Percentiles rank a stretch among this genome's conserved stretches.
phyloP scores from a whole-genome alignment of 805 yeast genomes.

The Starmerella scarabaei region DNA sequence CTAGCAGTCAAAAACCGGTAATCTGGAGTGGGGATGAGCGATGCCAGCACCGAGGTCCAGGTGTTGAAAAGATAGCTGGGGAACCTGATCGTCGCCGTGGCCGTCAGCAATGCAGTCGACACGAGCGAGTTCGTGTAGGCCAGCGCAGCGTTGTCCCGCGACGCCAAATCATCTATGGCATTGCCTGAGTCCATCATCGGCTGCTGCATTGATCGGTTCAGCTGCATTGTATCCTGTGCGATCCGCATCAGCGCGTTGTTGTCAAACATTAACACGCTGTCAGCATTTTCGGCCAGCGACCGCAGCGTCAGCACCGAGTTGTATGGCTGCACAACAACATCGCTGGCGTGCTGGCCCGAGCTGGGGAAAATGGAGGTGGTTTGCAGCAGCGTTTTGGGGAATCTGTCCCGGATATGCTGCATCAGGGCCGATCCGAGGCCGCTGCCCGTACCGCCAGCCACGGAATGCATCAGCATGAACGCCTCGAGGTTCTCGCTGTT shows the following conservation, averaged over 20 bases:
- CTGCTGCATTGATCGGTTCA: slow-evolving; percentile 54
- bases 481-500: slow-evolving; percentile 81
- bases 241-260: slow-evolving; percentile 69
- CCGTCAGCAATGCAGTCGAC: slow-evolving; percentile 67
- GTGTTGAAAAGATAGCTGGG: slow-evolving; percentile 89
- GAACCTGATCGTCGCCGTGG: slow-evolving; percentile 77
- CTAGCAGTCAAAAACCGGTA: slow-evolving; percentile 63
- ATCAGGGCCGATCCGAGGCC: slow-evolving; percentile 80
- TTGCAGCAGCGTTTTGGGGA: slow-evolving; percentile 66
- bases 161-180: too few relatives aligned
- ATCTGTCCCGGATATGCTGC: slow-evolving; percentile 68
- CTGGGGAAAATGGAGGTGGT: slow-evolving; percentile 78
- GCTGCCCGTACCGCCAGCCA: slow-evolving; percentile 98
- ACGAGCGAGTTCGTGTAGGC: slow-evolving; percentile 59
- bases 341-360: slow-evolving; percentile 62
- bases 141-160: not conserved
- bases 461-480: slow-evolving; percentile 82
- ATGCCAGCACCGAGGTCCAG: slow-evolving; percentile 63
- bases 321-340: slow-evolving; percentile 97
- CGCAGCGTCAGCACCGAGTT: slow-evolving; percentile 73
- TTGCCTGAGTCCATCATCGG: not conserved
- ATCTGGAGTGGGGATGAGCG: slow-evolving; percentile 75
- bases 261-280: slow-evolving; percentile 79
- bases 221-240: slow-evolving; percentile 49
- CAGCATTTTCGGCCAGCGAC: slow-evolving; percentile 72